Evolutionary conservation across 164 flowering plant species (phyloP), one percentile per base, ranked within the genome.

Genomic region (Berberis vulgaris): DNA sequence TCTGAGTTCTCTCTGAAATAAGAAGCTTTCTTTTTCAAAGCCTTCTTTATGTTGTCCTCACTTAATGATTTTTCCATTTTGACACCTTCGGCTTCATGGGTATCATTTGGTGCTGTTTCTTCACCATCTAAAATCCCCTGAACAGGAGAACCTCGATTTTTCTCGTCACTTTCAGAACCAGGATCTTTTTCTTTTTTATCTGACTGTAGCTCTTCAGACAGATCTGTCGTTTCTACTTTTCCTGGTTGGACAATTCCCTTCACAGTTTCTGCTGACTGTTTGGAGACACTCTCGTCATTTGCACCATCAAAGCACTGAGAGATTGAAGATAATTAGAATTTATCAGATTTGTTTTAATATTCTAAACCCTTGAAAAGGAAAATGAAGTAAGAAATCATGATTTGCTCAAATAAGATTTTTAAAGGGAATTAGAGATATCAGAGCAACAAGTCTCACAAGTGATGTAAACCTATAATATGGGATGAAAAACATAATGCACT

Each of bases 1-100:
- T 80, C 86, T 45, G 87, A 74, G 70, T 89, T 82, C 57, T 75
- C 75, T 76, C 67, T 79, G 69, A 92, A 59, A 72, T 87, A 82
- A 61, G 84, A 74, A 68, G 84, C 86, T 72, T 86, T 81, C 64
- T 80, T 81, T 55, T 63, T 69, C 45, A 92, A 62, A 65, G 98
- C 97, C 69, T 81, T 70, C 78, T 75, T 78, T 65, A 89, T 77
- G 39, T 41, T 71, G 46, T 71, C 71, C 67, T 87, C 85, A 66
- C 67, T 82, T 50, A 75, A 73, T 62, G 45, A 63, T 60, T 56
- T 70, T 63, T 79, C 72, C 56, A 43, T 65, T 67, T 61, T 58
- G 39, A 67, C 52, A 9, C 55, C 68, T 59, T 69, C 47, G 43
- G 69, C 54, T 72, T 73, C 76, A 46, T 63, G 74, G 7, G 66